phyloP scores from a whole-genome alignment of 768 basidiomycete genomes.

The Suillus americanus region DNA sequence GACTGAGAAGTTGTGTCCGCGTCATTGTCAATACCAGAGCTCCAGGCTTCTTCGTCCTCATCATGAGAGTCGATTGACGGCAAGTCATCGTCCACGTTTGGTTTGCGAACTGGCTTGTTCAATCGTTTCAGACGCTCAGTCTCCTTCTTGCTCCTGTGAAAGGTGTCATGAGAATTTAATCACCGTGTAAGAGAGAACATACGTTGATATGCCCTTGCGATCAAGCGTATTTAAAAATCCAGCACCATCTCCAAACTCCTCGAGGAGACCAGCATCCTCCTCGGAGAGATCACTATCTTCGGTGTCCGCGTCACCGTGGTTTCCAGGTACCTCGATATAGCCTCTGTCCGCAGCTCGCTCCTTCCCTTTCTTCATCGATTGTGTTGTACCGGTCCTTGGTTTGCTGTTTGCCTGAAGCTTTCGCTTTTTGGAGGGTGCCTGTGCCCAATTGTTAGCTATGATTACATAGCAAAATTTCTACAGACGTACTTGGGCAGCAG shows the following conservation, averaged over 20 bases:
- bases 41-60: constrained; percentile 55
- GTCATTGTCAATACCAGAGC: constrained; percentile 41
- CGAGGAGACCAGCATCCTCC: constrained; percentile 64
- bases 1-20: constrained; percentile 27
- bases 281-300: constrained; percentile 56
- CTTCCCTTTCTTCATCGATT: constrained; percentile 49
- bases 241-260: constrained; percentile 60
- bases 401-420: constrained; percentile 42
- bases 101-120: constrained; percentile 52
- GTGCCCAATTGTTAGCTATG: background rate
- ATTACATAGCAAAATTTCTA: background rate
- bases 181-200: constrained; percentile 20
- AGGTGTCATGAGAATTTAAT: constrained; percentile 7
- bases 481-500: constrained; percentile 26
- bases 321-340: constrained; percentile 60
- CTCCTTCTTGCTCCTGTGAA: constrained; percentile 79
- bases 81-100: constrained; percentile 50
- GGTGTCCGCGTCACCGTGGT: constrained; percentile 7
- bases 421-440: constrained; percentile 59
- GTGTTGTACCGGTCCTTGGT: constrained; percentile 23
- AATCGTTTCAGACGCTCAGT: constrained; percentile 68
- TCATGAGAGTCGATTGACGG: constrained; percentile 70
- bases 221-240: constrained; percentile 75
- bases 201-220: constrained; percentile 80
- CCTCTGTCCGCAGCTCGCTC: constrained; percentile 59